Percentiles rank a stretch among this genome's conserved stretches.
Conservation (phyloP, 345 rosid genomes). For the Eucalyptus lansdowneana region DNA sequence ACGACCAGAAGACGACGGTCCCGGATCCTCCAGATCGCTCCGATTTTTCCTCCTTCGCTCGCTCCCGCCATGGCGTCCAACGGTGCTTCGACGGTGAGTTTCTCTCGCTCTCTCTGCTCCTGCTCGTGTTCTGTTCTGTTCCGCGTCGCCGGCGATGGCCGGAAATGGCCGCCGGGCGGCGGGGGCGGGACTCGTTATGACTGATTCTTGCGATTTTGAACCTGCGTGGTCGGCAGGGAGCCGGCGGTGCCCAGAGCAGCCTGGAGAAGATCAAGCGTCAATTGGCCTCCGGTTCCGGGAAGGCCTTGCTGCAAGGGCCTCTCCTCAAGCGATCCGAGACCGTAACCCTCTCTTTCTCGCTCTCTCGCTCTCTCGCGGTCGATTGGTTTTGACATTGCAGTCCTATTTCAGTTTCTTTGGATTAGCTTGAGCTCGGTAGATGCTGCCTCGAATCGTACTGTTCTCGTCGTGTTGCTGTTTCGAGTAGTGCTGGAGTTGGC, state of each 20-base stretch:
- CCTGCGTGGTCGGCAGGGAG: background rate
- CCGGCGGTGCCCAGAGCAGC: conserved; percentile 44
- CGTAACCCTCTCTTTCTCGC: conserved; percentile 11
- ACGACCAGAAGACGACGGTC: background rate
- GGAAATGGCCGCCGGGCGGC: background rate
- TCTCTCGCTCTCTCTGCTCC: background rate
- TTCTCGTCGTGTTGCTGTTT: background rate
- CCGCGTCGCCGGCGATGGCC: background rate
- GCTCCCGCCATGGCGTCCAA: conserved; percentile 49
- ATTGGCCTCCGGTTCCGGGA: conserved; percentile 77
- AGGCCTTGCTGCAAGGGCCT: conserved; percentile 86
- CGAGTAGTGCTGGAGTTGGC: background rate
- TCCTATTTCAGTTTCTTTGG: background rate
- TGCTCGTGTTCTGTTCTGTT: background rate
- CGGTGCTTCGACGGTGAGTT: conserved; percentile 65
- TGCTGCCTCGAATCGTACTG: background rate
- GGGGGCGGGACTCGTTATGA: background rate
- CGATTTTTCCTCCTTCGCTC: background rate
- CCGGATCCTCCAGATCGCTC: background rate
- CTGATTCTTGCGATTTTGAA: background rate
- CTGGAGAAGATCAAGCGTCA: conserved; percentile 96
- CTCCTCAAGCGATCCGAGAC: conserved; percentile 96
- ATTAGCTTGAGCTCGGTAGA: background rate
- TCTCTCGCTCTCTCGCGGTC: background rate
- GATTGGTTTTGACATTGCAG: background rate